These are phyloP conservation scores for Colletotrichum zoysiae DNA, from an alignment of 2,329 filamentous ascomycete genomes.

Conservation along the genomic window DNA sequence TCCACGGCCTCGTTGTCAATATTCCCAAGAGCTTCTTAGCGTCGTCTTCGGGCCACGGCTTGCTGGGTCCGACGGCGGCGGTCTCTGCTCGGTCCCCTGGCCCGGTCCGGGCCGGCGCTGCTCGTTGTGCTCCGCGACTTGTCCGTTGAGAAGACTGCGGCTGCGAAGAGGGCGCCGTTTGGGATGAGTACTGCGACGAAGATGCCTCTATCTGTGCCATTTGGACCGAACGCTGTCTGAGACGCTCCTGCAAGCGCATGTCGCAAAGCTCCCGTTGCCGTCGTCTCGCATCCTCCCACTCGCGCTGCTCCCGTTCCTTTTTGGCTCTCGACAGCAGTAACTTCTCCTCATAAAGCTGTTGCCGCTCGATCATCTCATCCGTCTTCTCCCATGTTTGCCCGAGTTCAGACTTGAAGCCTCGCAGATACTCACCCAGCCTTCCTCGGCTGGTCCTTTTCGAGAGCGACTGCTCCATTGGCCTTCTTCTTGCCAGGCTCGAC, in stretches of 20 bases:
- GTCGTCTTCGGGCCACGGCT: slow-evolving; percentile 23
- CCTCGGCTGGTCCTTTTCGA: slow-evolving; percentile 2
- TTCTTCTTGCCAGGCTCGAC: not conserved
- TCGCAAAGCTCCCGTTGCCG: slow-evolving; percentile 33
- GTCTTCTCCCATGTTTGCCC: not conserved
- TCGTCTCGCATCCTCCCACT: slow-evolving; percentile 16
- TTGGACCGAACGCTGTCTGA: not conserved
- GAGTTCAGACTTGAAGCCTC: slow-evolving; percentile 22
- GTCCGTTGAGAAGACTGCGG: not conserved
- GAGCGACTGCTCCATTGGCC: slow-evolving; percentile 7
- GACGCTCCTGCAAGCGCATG: slow-evolving; percentile 13
- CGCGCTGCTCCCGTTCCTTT: slow-evolving; percentile 3
- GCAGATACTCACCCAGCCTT: slow-evolving; percentile 6
- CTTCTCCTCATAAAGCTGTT: slow-evolving; percentile 11
- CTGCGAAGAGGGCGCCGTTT: not conserved
- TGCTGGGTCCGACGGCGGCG: slow-evolving; percentile 3
- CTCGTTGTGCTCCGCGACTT: not conserved
- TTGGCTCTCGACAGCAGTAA: not conserved
- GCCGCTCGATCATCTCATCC: slow-evolving; percentile 2
- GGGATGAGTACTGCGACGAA: not conserved
- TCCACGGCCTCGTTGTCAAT: not conserved
- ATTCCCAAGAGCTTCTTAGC: slow-evolving; percentile 17
- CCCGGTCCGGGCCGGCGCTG: not conserved
- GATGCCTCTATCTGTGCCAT: not conserved
- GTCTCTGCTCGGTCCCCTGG: not conserved